These are phyloP conservation scores for Musa beccarii DNA, from an alignment of 176 grass and related monocot genomes.

Conservation along the genomic window DNA sequence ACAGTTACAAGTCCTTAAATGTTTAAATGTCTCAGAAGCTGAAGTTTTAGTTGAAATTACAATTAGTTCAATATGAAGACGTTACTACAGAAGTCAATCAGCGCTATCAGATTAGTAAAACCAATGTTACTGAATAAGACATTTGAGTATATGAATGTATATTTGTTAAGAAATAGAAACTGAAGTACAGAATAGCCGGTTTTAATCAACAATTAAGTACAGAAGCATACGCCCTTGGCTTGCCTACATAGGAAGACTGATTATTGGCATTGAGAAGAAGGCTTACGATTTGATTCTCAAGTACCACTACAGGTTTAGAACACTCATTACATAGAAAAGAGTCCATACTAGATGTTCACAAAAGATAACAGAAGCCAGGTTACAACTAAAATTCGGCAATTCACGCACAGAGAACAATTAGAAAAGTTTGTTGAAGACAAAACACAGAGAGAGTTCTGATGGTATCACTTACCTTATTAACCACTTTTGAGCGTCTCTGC, in stretches of 20 bases:
- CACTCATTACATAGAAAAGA: neutral
- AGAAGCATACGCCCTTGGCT: neutral
- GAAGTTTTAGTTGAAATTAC: too few species aligned
- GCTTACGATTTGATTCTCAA: neutral
- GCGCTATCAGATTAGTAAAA: too few species aligned
- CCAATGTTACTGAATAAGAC: too few species aligned
- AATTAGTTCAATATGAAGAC: too few species aligned
- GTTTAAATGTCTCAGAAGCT: too few species aligned
- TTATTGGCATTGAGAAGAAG: neutral
- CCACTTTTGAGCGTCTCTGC: constrained; percentile 66
- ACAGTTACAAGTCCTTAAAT: too few species aligned
- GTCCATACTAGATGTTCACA: neutral
- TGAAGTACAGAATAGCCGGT: too few species aligned
- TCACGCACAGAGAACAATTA: neutral
- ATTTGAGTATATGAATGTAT: too few species aligned
- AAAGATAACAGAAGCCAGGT: neutral
- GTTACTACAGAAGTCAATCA: too few species aligned
- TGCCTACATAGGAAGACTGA: neutral
- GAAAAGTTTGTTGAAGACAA: neutral
- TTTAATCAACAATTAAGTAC: too few species aligned
- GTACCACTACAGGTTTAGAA: neutral
- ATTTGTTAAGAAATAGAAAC: too few species aligned
- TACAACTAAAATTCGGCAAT: neutral
- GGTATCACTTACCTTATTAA: constrained; percentile 36
- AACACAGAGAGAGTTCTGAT: neutral